Base-by-base conservation (phyloP, 1,284 basidiomycete genomes). In the Caloboletus firmus region DNA sequence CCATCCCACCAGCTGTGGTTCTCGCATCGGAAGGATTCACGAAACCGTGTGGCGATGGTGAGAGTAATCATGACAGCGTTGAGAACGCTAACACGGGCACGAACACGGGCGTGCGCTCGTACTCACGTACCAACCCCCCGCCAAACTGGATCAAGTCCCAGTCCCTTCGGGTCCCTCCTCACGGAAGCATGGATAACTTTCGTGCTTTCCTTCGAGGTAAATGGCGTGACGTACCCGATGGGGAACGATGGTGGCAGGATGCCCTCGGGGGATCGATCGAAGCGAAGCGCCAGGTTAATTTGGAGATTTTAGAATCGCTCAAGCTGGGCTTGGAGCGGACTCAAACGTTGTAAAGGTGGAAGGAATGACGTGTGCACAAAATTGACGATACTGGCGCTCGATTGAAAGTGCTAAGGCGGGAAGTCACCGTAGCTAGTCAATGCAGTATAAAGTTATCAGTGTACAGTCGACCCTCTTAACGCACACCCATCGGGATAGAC, bases 1-100 rank as follows among this genome's bases (percentile, higher is more conserved):
- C 89, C 12, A 78, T 92, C 49, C 91, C 91, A 4, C 91, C 91
- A 11, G 74, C 73, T 3, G 57, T 89, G 52, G 77, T 80, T 10
- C 65, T 86, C 30, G 84, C 79, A 1, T 62, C 71, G 4, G 81
- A 84, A 52, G 85, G 85, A 0, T 79, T 84, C 62, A 73, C 74
- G 30, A 68, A 58, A 15, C 72, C 76, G 10, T 46, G 1, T 32
- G 34, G 15, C 1, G 59, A 64, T 3, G 37, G 44, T 5, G 41
- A 55, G 7, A 2, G n/a, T 4, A 40, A 18, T 32, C 12, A 3
- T 18, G 45, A 22, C 3, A 15, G 3, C 10, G 12, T 7, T 17
- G 18, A 37, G 12, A 13, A 6, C 31, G 10, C 28, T 22, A 35
- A 6, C 37, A 37, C 36, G 10, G 36, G 11, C 36, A 12, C 36